Base-by-base conservation (phyloP, 176 grass and related monocot species). In the Tillandsia leiboldiana region DNA sequence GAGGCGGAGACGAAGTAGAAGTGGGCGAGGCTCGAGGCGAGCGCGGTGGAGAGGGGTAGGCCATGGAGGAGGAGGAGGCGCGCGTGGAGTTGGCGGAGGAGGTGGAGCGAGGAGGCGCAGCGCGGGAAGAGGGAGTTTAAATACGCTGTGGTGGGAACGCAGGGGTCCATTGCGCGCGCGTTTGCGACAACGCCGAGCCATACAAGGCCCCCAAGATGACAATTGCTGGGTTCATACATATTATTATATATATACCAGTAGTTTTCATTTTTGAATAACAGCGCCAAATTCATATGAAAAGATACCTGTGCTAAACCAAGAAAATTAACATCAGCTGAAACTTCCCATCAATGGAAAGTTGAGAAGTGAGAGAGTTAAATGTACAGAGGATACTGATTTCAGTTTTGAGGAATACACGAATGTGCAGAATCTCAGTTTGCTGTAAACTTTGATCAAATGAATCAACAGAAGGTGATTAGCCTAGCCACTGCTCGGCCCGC, bases 401-500 rank as follows among this genome's bases (percentile, higher is more conserved):
- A 70, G 18, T 49, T 70, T 70, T 53, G 8, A 63, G 28, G 50
- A 79, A 22, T 79, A 50, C 67, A 12, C 48, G 62, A 51, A 48
- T 26, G 2, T 20, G 5, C 64, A n/a, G 51, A 42, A 62, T 33
- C 51, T 65, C 69, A 53, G 70, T 64, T 26, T 63, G 14, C 14
- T 28, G 52, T 58, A 48, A 63, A 63, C 61, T 70, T 66, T 70
- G 48, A 33, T 52, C 51, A 50, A 53, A 42, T 61, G 23, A 65
- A 71, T 77, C 63, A 29, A 71, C 26, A 20, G 5, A 33, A 77
- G 12, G 61, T 22, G 9, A 42, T 47, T 76, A 93, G 42, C 94
- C 94, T 1, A 92, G 89, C 94, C 94, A 97, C 62, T 83, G 79
- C 1, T 85, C 59, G 12, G 84, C 84, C 0, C 79, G 81, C 11